A percentile compares a stretch with the other conserved stretches of the same genome.
Conservation (phyloP, 805 yeast genomes). For the Saccharomycopsis microspora region DNA sequence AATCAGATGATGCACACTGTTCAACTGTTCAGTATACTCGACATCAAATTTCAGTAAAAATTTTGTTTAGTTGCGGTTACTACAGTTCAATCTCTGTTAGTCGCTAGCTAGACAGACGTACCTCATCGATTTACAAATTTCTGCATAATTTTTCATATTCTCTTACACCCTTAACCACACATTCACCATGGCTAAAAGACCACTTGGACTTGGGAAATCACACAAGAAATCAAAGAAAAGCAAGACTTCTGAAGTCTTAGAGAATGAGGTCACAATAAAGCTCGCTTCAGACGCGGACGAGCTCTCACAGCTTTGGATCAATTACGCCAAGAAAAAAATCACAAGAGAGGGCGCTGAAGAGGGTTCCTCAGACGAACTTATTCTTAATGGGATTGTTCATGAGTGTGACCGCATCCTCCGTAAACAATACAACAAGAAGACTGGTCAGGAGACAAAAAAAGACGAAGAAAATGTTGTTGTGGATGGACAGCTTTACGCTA, state of each 20-base stretch:
- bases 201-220: constrained; percentile 52
- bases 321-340: constrained; percentile 19
- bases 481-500: constrained; percentile 50
- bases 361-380: constrained; percentile 20
- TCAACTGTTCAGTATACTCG: too few relatives aligned
- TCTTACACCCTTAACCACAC: neutral
- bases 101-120: too few relatives aligned
- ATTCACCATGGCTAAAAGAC: constrained; percentile 45
- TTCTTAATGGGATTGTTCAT: constrained; percentile 78
- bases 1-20: too few relatives aligned
- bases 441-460: constrained; percentile 20
- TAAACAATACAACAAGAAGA: constrained; percentile 20
- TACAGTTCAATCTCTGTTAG: too few relatives aligned
- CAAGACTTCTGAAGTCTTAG: constrained; percentile 15
- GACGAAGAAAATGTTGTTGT: constrained; percentile 18
- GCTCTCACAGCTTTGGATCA: constrained; percentile 12
- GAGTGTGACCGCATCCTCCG: constrained; percentile 79
- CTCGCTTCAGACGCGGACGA: constrained; percentile 2
- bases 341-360: constrained; percentile 6
- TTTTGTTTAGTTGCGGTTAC: too few relatives aligned
- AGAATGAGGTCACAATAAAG: constrained; percentile 3
- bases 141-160: too few relatives aligned
- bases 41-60: too few relatives aligned
- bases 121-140: too few relatives aligned
- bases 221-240: constrained; percentile 35